Conservation (phyloP, 2,329 filamentous ascomycete genomes). For the Esteya vermicola region DNA sequence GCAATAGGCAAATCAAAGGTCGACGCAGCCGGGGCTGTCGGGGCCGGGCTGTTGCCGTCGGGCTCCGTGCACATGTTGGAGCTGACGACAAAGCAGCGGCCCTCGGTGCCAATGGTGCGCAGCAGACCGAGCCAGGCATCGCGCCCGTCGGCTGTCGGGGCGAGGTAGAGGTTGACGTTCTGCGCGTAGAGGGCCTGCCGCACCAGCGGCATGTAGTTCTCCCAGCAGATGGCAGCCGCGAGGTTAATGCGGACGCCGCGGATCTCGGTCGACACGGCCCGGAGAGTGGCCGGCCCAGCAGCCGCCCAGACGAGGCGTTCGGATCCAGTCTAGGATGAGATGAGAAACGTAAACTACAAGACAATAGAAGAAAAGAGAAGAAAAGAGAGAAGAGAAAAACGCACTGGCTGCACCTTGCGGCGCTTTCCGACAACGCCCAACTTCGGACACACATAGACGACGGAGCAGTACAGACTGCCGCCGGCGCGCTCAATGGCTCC, state of each 20-base stretch:
- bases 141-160: constrained; percentile 74
- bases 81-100: constrained; percentile 71
- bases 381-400: constrained; percentile 14
- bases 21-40: too few species aligned
- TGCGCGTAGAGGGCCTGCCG: constrained; percentile 75
- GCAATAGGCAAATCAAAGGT: too few species aligned
- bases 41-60: constrained; percentile 5
- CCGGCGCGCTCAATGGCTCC: constrained; percentile 69
- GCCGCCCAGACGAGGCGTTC: constrained; percentile 85
- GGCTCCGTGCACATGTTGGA: constrained; percentile 69
- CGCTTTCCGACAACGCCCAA: constrained; percentile 68
- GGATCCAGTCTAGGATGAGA: constrained; percentile 62
- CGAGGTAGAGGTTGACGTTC: constrained; percentile 83
- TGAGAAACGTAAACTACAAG: constrained; percentile 14
- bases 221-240: constrained; percentile 87
- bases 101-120: constrained; percentile 68
- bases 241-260: constrained; percentile 68
- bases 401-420: constrained; percentile 78
- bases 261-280: constrained; percentile 66
- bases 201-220: constrained; percentile 88
- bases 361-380: background rate
- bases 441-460: constrained; percentile 66
- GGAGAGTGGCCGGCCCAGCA: constrained; percentile 63
- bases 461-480: constrained; percentile 73
- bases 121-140: constrained; percentile 75